Conservation (phyloP, 345 rosid genomes). For the Bretschneidera sinensis region DNA sequence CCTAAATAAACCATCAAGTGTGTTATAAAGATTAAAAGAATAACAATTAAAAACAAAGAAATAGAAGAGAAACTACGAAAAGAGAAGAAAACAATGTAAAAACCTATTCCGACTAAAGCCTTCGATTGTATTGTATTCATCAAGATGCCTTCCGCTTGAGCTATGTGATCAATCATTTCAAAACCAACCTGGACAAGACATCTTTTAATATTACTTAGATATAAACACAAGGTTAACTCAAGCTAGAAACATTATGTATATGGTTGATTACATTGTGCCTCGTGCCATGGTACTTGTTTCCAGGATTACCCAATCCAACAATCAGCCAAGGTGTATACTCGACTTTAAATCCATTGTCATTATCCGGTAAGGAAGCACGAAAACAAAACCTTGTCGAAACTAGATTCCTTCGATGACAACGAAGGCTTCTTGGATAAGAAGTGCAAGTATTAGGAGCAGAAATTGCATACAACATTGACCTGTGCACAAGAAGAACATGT, state of each 20-base stretch:
- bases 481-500: no score
- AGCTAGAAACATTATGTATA: background rate
- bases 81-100: conserved; percentile 15
- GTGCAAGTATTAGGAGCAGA: conserved; percentile 44
- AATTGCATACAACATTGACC: conserved; percentile 64
- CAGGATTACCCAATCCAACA: conserved; percentile 95
- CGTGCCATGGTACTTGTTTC: conserved; percentile 88
- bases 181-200: conserved; percentile 68
- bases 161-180: conserved; percentile 74
- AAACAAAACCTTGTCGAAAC: conserved; percentile 33
- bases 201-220: background rate
- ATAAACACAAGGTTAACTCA: background rate
- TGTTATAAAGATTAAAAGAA: background rate
- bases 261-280: conserved; percentile 73
- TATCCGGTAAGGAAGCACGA: conserved; percentile 38
- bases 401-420: conserved; percentile 23
- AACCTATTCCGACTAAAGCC: conserved; percentile 89
- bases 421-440: conserved; percentile 26
- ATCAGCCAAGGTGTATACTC: conserved; percentile 93
- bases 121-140: conserved; percentile 89
- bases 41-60: background rate
- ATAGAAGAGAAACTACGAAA: background rate
- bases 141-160: conserved; percentile 50
- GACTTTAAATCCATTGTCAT: conserved; percentile 38
- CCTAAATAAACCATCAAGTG: conserved; percentile 30